Conservation (phyloP, 164 flowering plant genomes). For the Platanus orientalis region DNA sequence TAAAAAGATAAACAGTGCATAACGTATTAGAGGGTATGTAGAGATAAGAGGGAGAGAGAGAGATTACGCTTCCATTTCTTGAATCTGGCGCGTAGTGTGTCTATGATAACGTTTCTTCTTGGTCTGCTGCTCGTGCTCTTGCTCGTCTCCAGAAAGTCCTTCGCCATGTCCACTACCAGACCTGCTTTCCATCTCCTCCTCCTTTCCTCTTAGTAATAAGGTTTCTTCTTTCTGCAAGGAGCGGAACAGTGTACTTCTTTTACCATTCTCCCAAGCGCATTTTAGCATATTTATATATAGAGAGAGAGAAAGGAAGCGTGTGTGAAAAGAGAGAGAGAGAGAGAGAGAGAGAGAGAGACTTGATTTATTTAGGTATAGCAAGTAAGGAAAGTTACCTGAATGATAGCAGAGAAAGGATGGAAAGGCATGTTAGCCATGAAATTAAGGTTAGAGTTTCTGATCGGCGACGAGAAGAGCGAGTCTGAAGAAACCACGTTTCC, state of each 20-base stretch:
- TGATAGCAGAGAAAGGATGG: slow-evolving; percentile 43
- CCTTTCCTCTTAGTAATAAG: slow-evolving; percentile 35
- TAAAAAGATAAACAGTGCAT: not conserved
- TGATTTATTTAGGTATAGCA: not conserved
- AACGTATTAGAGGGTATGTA: no score
- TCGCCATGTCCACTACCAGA: slow-evolving; percentile 80
- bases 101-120: slow-evolving; percentile 93
- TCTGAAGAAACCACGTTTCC: slow-evolving; percentile 48
- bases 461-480: slow-evolving; percentile 46
- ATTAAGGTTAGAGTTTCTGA: slow-evolving; percentile 72
- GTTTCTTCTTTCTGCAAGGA: slow-evolving; percentile 22
- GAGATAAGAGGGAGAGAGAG: not conserved
- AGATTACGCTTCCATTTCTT: slow-evolving; percentile 91
- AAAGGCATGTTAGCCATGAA: slow-evolving; percentile 60
- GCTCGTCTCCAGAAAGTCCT: slow-evolving; percentile 59
- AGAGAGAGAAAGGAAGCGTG: no score
- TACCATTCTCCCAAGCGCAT: not conserved
- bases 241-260: not conserved
- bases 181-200: slow-evolving; percentile 63
- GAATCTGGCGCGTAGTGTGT: slow-evolving; percentile 90
- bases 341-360: not conserved
- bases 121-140: slow-evolving; percentile 34
- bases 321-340: not conserved
- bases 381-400: slow-evolving; percentile 39
- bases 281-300: not conserved